Evolutionary conservation across 495 filamentous ascomycete species (phyloP), one percentile per base, ranked within the genome.

Genomic region (Cercophora scortea): DNA sequence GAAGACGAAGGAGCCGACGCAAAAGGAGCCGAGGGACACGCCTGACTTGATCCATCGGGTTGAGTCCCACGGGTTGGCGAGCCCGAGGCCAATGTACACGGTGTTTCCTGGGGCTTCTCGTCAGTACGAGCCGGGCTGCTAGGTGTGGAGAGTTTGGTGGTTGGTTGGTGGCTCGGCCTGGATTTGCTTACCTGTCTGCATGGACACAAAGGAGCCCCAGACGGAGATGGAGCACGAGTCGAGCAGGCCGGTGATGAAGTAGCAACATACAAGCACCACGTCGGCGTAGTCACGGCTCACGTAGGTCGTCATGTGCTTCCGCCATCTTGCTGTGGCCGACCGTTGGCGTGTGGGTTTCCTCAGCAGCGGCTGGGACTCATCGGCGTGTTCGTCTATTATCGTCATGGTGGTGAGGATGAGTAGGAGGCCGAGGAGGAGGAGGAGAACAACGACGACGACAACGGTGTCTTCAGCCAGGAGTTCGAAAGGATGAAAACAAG

Each of bases 171-270:
- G n/a, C n/a, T n/a, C n/a, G n/a, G n/a, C n/a, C n/a, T n/a, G n/a
- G n/a, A 25, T 18, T 32, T 6, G 17, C 35, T 50, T 35, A 73
- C 85, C 85, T 19, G 86, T 89, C 60, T 90, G 85, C 86, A 90
- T 89, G 57, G 80, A 85, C 19, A 86, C 85, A 58, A 90, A 89
- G 1, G 82, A 81, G 11, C 85, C 85, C 86, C 86, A 89, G 19
- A 83, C 83, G 25, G 79, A 82, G 45, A 87, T 81, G 8, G 84
- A 79, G 1, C 84, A 77, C 71, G 81, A 85, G 62, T 90, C 86
- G 7, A 90, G 74, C 1, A 90, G 68, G 3, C 86, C 86, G 8
- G 85, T 90, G 64, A 87, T 84, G 51, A 85, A 67, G 57, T 88
- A 89, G 65, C 83, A 85, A 47, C 76, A 65, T 3, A 89, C 71